These are phyloP conservation scores for Alternaria sp. DNA, from an alignment of 2,329 filamentous ascomycete species.

Conservation along the genomic window DNA sequence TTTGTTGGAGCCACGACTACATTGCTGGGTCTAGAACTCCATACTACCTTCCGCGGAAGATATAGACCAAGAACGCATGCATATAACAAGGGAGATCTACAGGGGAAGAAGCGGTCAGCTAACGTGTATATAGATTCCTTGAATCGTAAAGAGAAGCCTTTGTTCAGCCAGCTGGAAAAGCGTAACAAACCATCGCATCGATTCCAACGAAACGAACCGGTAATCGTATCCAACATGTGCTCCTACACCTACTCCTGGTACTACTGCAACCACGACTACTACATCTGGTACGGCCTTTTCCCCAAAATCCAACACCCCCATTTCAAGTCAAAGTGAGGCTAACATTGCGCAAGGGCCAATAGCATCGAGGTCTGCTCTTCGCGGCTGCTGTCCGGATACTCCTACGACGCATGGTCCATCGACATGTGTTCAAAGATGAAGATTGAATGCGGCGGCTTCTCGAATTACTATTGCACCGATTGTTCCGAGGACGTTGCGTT, in stretches of 20 bases:
- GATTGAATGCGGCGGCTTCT: slow-evolving; percentile 54
- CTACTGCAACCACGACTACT: slow-evolving; percentile 60
- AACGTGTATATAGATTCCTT: slow-evolving; percentile 11
- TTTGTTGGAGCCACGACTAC: slow-evolving; percentile 7
- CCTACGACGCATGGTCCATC: slow-evolving; percentile 58
- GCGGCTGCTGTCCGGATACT: slow-evolving; percentile 57
- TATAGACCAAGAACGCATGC: background rate
- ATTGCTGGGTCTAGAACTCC: background rate
- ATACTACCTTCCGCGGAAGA: background rate
- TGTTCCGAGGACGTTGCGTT: slow-evolving; percentile 56
- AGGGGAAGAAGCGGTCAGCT: slow-evolving; percentile 19
- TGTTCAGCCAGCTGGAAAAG: background rate
- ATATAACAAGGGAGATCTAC: background rate
- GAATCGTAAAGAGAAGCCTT: background rate
- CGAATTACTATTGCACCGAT: slow-evolving; percentile 56
- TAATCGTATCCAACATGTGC: slow-evolving; percentile 49
- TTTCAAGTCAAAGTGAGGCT: background rate
- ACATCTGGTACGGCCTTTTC: slow-evolving; percentile 51
- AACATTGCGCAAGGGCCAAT: slow-evolving; percentile 43
- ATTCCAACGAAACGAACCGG: background rate
- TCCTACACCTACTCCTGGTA: slow-evolving; percentile 59
- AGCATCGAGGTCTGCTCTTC: slow-evolving; percentile 57
- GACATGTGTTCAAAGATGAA: slow-evolving; percentile 58
- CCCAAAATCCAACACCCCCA: background rate
- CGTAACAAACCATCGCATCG: background rate